Evolutionary conservation across 805 yeast species (phyloP).

Genomic region (Metschnikowia picachoensis): DNA sequence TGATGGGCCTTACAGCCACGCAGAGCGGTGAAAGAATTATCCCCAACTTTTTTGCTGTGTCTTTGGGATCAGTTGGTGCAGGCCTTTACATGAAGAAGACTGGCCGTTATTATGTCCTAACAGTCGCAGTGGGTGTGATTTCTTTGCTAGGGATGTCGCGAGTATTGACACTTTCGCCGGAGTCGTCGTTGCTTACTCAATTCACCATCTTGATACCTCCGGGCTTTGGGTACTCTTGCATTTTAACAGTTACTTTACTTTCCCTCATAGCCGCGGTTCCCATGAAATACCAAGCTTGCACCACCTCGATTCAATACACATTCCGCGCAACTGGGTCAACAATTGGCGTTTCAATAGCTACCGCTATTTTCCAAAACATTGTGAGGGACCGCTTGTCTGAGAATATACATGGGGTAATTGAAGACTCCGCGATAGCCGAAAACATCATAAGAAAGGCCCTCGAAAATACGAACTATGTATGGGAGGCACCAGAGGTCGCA

Average conservation of each 20-base stretch:
- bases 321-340: constrained; percentile 87
- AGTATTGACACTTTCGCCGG: constrained; percentile 29
- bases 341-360: constrained; percentile 67
- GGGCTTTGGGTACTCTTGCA: constrained; percentile 63
- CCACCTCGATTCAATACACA: constrained; percentile 87
- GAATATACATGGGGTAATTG: constrained; percentile 8
- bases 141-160: constrained; percentile 45
- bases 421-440: constrained; percentile 31
- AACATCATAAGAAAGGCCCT: constrained; percentile 50
- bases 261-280: constrained; percentile 78
- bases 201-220: constrained; percentile 45
- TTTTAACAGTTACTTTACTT: constrained; percentile 66
- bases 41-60: constrained; percentile 67
- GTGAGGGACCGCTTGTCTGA: constrained; percentile 27
- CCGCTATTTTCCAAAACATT: constrained; percentile 58
- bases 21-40: constrained; percentile 54
- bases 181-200: constrained; percentile 35
- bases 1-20: constrained; percentile 48
- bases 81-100: constrained; percentile 67
- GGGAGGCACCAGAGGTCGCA: constrained; percentile 51
- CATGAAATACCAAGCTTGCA: constrained; percentile 67
- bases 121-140: constrained; percentile 38
- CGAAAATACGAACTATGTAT: constrained; percentile 52
- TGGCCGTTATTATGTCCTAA: constrained; percentile 56
- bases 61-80: constrained; percentile 61